Evolutionary conservation across 208 protist genomes (phyloP).

Genomic region (Acanthamoeba triangularis): DNA sequence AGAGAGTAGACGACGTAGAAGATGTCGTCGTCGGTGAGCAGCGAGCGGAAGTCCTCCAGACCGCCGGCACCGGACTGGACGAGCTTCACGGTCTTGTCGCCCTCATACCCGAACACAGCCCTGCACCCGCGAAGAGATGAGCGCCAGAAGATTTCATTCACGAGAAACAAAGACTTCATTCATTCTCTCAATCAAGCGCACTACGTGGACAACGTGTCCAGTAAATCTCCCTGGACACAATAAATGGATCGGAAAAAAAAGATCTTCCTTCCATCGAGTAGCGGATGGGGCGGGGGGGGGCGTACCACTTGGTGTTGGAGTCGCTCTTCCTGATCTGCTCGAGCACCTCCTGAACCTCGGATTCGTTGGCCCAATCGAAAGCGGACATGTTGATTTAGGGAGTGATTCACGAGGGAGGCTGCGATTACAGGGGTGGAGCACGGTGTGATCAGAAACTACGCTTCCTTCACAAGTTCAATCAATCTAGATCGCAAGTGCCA

Average conservation of each 20-base stretch:
- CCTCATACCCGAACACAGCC: conserved; percentile 67
- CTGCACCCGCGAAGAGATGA: not conserved
- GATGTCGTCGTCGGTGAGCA: conserved; percentile 30
- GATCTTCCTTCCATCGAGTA: not conserved
- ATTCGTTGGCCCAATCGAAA: conserved; percentile 63
- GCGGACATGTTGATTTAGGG: conserved; percentile 11
- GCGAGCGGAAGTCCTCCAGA: not conserved
- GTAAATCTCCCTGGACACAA: too few relatives aligned
- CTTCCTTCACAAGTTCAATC: too few relatives aligned
- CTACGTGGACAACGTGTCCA: too few relatives aligned
- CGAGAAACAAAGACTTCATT: too few relatives aligned
- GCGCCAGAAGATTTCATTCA: too few relatives aligned
- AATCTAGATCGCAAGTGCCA: too few relatives aligned
- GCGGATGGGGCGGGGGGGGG: not conserved
- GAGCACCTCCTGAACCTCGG: conserved; percentile 45
- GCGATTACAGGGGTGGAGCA: not conserved
- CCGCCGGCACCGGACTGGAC: conserved; percentile 3
- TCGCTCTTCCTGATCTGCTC: conserved; percentile 27
- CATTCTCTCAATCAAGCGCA: too few relatives aligned
- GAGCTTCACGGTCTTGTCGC: conserved; percentile 58
- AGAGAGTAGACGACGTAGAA: conserved; percentile 43
- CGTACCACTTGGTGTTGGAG: conserved; percentile 33
- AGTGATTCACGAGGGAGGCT: not conserved
- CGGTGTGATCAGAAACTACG: too few relatives aligned
- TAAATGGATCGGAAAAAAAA: too few relatives aligned